phyloP scores from a whole-genome alignment of 1,284 basidiomycete genomes.

The Porogramme epimiltina region DNA sequence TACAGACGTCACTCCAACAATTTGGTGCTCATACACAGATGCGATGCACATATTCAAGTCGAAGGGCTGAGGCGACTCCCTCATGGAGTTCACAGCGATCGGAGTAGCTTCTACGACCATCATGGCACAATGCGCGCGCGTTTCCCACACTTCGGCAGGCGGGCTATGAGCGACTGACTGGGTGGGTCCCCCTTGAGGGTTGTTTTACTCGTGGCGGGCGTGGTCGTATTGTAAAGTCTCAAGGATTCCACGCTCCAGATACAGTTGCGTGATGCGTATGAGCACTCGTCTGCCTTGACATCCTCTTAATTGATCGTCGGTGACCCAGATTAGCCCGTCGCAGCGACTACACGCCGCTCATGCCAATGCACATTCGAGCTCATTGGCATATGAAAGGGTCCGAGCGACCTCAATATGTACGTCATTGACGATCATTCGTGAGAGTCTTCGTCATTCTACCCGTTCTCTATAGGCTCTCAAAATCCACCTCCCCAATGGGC shows the following conservation, averaged over 20 bases:
- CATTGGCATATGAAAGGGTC: too few relatives aligned
- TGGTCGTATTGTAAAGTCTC: slow-evolving; percentile 20
- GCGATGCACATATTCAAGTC: slow-evolving; percentile 89
- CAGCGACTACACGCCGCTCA: too few relatives aligned
- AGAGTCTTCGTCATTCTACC: too few relatives aligned
- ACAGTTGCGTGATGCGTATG: too few relatives aligned
- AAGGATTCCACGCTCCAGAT: too few relatives aligned
- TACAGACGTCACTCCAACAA: slow-evolving; percentile 84
- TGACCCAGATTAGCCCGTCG: too few relatives aligned
- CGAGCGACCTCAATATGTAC: too few relatives aligned
- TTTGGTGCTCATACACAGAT: slow-evolving; percentile 92
- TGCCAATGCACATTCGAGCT: too few relatives aligned
- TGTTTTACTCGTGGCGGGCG: slow-evolving; percentile 14
- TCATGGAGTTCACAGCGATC: slow-evolving; percentile 75
- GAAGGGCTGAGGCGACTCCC: slow-evolving; percentile 77
- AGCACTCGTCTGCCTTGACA: neutral
- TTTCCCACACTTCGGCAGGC: neutral
- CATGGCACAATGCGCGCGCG: slow-evolving; percentile 10
- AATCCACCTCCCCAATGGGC: too few relatives aligned
- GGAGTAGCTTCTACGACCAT: slow-evolving; percentile 50
- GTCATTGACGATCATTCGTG: too few relatives aligned
- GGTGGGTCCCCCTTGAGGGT: slow-evolving; percentile 10
- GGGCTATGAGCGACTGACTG: neutral
- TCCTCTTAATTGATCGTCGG: too few relatives aligned
- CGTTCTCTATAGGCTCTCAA: too few relatives aligned